A percentile compares a stretch with the other conserved stretches of the same genome.
Evolutionary conservation across 371 early-diverging fungal genomes (phyloP).

Genomic region (Circinella umbellata): DNA sequence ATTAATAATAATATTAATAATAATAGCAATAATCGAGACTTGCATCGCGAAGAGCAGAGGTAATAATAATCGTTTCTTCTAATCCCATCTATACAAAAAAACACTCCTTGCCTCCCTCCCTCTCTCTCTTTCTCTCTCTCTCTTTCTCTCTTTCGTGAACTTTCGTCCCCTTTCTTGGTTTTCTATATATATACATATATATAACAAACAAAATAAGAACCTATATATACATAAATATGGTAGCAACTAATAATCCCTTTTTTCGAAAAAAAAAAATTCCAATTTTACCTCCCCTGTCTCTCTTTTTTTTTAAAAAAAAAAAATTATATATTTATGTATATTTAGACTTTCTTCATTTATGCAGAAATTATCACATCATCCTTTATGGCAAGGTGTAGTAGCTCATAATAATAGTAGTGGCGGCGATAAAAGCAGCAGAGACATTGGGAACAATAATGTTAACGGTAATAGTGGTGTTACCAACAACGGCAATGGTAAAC

Average conservation of each 20-base stretch:
- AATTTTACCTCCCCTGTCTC: no score
- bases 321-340: not conserved
- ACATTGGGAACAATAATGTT: no score
- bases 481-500: conserved; percentile 3
- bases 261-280: not conserved
- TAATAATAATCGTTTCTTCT: not conserved
- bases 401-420: not conserved
- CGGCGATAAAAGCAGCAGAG: no score
- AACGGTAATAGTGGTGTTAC: no score
- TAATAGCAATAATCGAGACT: not conserved
- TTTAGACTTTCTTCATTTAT: conserved; percentile 19
- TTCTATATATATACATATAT: not conserved
- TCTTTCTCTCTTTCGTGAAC: no score
- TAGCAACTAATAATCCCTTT: not conserved
- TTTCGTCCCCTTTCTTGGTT: no score
- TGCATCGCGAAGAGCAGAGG: conserved; percentile 15
- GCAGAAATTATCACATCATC: conserved; percentile 24
- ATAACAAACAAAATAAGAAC: not conserved
- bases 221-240: not conserved
- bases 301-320: no score
- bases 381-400: conserved; percentile 17
- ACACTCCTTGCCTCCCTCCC: no score
- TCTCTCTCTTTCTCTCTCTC: no score
- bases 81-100: no score
- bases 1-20: not conserved